Evolutionary conservation across 2,329 filamentous ascomycete genomes (phyloP).

Genomic region (Sphaerulina vaccinii): DNA sequence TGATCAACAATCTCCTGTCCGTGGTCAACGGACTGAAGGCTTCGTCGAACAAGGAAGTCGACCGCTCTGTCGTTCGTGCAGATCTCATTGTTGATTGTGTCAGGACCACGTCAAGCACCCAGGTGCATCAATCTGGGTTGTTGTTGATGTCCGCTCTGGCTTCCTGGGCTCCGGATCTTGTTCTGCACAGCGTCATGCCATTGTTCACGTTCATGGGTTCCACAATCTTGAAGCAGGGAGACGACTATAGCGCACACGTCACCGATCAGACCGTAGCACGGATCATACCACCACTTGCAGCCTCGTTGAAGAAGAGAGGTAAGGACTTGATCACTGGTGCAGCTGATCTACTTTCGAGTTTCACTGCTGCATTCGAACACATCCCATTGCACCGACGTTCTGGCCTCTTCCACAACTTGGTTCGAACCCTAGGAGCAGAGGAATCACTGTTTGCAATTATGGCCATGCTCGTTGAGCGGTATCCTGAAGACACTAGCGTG

Average conservation of each 20-base stretch:
- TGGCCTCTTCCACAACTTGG: conserved; percentile 78
- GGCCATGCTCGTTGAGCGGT: conserved; percentile 87
- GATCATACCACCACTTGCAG: conserved; percentile 87
- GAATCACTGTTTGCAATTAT: conserved; percentile 87
- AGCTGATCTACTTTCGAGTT: conserved; percentile 88
- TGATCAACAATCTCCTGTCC: conserved; percentile 75
- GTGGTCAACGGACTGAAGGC: conserved; percentile 76
- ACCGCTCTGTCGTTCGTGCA: conserved; percentile 76
- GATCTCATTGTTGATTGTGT: conserved; percentile 94
- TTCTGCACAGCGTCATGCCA: conserved; percentile 97
- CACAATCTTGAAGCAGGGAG: conserved; percentile 85
- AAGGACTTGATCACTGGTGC: conserved; percentile 78
- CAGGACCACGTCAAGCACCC: conserved; percentile 83
- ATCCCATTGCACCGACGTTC: conserved; percentile 84
- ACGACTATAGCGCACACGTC: conserved; percentile 95
- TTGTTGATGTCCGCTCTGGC: conserved; percentile 85
- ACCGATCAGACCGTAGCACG: conserved; percentile 91
- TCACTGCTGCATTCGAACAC: conserved; percentile 94
- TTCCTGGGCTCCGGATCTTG: conserved; percentile 81
- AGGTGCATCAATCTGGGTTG: conserved; percentile 89
- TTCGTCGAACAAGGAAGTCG: conserved; percentile 52
- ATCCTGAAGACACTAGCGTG: conserved; percentile 72
- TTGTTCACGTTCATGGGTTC: conserved; percentile 98
- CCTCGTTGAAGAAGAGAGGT: conserved; percentile 74
- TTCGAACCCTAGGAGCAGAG: conserved; percentile 77